Evolutionary conservation across 805 yeast genomes (phyloP).

Genomic region (Sungouiella thailandica): DNA sequence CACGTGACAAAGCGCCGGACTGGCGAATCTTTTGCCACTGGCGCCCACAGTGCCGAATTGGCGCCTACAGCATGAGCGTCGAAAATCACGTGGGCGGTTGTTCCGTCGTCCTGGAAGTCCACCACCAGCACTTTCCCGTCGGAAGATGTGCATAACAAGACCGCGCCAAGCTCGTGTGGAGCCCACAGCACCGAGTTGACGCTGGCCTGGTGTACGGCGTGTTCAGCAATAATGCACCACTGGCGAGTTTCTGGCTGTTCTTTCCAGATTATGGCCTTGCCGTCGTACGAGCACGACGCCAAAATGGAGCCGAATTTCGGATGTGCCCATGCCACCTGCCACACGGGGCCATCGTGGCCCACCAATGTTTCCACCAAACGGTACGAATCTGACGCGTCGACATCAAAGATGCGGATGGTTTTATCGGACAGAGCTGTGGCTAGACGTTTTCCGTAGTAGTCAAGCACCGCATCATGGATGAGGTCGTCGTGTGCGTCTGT

Average conservation of each 20-base stretch:
- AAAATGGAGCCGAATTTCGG: conserved; percentile 94
- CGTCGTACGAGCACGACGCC: conserved; percentile 94
- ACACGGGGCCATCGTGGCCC: conserved; percentile 97
- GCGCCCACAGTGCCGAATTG: conserved; percentile 95
- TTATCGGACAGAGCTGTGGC: conserved; percentile 41
- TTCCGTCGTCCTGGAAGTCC: conserved; percentile 87
- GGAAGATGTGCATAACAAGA: conserved; percentile 82
- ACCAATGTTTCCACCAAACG: conserved; percentile 72
- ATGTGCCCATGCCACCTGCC: conserved; percentile 99
- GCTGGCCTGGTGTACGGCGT: conserved; percentile 85
- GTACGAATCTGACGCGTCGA: conserved; percentile 18
- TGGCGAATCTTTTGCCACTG: conserved; percentile 39
- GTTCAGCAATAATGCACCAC: conserved; percentile 86
- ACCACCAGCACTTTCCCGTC: conserved; percentile 91
- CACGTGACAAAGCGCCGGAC: conserved; percentile 84
- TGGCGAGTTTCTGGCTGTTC: conserved; percentile 72
- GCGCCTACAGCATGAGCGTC: conserved; percentile 92
- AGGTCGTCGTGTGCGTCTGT: conserved; percentile 89
- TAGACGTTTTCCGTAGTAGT: conserved; percentile 90
- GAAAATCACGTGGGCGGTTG: conserved; percentile 56
- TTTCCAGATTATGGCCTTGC: conserved; percentile 91
- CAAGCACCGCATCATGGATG: conserved; percentile 95
- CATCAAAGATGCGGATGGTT: conserved; percentile 17
- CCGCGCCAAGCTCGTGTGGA: conserved; percentile 94
- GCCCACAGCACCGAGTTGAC: conserved; percentile 97